Conservation (phyloP, 2,329 filamentous ascomycete species). For the Cladosporium sp. region DNA sequence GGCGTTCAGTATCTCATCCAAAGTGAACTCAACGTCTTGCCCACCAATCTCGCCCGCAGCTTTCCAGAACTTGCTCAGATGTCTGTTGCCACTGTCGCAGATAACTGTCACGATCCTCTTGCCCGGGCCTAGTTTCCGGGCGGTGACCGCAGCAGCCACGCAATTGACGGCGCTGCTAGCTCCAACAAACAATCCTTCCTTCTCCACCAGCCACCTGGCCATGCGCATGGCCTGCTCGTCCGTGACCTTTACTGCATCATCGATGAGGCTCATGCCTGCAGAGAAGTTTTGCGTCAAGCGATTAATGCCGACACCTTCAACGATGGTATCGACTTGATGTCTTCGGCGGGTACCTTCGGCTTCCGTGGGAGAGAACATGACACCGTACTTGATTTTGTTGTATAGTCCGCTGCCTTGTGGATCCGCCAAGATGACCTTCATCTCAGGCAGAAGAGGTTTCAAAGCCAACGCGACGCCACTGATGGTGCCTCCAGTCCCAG, state of each 20-base stretch:
- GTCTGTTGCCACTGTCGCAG: constrained; percentile 71
- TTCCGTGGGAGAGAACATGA: constrained; percentile 91
- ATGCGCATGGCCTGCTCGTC: constrained; percentile 87
- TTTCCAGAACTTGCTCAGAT: constrained; percentile 83
- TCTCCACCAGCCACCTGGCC: constrained; percentile 94
- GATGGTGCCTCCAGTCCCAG: constrained; percentile 91
- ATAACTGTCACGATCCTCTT: constrained; percentile 73
- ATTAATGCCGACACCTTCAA: constrained; percentile 95
- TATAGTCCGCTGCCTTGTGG: constrained; percentile 91
- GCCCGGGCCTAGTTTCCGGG: constrained; percentile 52
- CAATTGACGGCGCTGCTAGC: constrained; percentile 98
- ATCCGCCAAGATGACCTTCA: constrained; percentile 80
- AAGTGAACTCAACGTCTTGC: constrained; percentile 39
- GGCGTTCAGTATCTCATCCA: constrained; percentile 56
- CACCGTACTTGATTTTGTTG: constrained; percentile 86
- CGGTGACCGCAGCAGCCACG: constrained; percentile 69
- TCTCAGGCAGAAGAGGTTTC: constrained; percentile 63
- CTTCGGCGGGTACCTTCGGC: constrained; percentile 83
- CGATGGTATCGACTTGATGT: constrained; percentile 90
- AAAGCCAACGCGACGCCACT: constrained; percentile 80
- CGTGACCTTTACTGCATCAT: constrained; percentile 83
- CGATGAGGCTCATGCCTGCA: constrained; percentile 76
- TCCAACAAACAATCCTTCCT: constrained; percentile 90
- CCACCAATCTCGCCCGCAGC: constrained; percentile 62
- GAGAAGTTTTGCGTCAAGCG: constrained; percentile 92